Base-by-base conservation (phyloP, 192 early-diverging fungal species). In the Rhizophlyctis rosea region DNA sequence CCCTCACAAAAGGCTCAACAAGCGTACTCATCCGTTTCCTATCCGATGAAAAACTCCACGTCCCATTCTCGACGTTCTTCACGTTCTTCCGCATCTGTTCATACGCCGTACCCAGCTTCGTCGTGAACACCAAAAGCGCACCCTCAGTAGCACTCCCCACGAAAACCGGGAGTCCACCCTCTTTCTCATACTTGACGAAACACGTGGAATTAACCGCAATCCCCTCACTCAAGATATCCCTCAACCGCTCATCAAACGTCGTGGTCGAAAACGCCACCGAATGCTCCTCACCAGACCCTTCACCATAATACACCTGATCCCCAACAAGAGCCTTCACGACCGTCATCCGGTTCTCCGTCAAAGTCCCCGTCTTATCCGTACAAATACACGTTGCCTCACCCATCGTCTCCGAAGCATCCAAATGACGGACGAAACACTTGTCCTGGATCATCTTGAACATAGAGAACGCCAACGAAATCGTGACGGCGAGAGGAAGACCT, bases 401-500 rank as follows among this genome's bases (percentile, higher is more conserved):
- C 83, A 85, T 85, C 0, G 83, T 85, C 60, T 85, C 83, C 11
- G 78, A 81, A 1, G 83, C 83, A 54, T 82, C 78, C 51, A 85
- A 60, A 56, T 85, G 83, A 25, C 83, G 66, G 9, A 85, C 83
- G 55, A 85, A 85, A 63, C 83, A 85, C n/a, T 79, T 79, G 61
- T 85, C 83, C 44, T 73, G 54, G 47, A 85, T 85, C 83, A 85
- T 85, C 56, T 83, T 83, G 71, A 85, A 85, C 83, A 85, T 85
- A 57, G 75, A 78, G 55, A 82, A 79, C 27, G 83, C 77, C 3
- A 85, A 65, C 21, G 80, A 77, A 35, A 85, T 76, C 13, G 83
- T 85, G 23, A 85, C 83, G 18, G 83, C 83, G n/a, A 85, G 75
- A n/a, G 83, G 83, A 0, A 85, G 62, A 57, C 83, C 83, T 69